Percentiles rank a stretch among this genome's conserved stretches.
Evolutionary conservation across 2,329 filamentous ascomycete genomes (phyloP).

Genomic region (Trichoderma afroharzianum): DNA sequence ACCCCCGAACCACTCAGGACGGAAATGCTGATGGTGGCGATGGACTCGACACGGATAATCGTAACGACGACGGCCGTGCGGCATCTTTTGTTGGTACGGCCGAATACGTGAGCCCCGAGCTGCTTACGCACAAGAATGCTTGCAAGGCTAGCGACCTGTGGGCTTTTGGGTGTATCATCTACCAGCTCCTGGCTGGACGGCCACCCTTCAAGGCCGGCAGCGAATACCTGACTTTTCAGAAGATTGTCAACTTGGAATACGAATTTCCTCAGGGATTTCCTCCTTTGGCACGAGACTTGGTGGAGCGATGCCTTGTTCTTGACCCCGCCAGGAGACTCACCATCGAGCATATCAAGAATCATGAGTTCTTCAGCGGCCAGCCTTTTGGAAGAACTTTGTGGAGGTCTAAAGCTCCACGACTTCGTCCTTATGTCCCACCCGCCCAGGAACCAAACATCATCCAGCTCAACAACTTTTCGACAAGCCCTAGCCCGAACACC

Average conservation of each 20-base stretch:
- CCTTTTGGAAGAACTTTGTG: conserved; percentile 80
- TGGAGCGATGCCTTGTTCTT: conserved; percentile 84
- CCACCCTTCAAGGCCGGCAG: conserved; percentile 95
- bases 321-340: conserved; percentile 81
- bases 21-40: conserved; percentile 39
- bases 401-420: conserved; percentile 82
- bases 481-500: conserved; percentile 26
- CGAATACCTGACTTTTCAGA: conserved; percentile 97
- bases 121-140: conserved; percentile 94
- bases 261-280: conserved; percentile 90
- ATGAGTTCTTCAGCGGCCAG: conserved; percentile 89
- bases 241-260: conserved; percentile 92
- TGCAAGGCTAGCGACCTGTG: conserved; percentile 97
- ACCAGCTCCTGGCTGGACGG: conserved; percentile 90
- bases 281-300: conserved; percentile 76
- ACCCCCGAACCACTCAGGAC: conserved; percentile 40
- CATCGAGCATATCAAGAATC: conserved; percentile 94
- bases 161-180: conserved; percentile 98
- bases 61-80: conserved; percentile 62
- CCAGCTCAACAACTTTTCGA: conserved; percentile 60
- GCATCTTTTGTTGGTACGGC: conserved; percentile 97
- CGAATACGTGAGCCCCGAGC: conserved; percentile 95
- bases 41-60: conserved; percentile 33
- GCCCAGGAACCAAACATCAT: conserved; percentile 70
- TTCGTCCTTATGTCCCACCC: conserved; percentile 79